Evolutionary conservation across 805 yeast genomes (phyloP).

Genomic region (Wickerhamomyces xylosicus): DNA sequence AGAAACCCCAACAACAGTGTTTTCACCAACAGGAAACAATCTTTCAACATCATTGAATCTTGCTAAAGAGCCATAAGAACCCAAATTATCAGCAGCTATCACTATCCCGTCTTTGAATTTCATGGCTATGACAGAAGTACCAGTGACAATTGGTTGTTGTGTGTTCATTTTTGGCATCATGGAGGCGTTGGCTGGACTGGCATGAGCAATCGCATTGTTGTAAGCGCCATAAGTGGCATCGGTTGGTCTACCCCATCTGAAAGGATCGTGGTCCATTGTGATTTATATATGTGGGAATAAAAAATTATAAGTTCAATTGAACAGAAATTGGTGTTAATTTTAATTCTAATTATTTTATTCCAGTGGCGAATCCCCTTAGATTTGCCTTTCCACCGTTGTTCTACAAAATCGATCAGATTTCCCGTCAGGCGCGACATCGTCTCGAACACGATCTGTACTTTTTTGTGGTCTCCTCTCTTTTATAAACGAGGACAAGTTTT

Average conservation of each 20-base stretch:
- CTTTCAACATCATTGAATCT: conserved; percentile 82
- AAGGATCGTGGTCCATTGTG: conserved; percentile 90
- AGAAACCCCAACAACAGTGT: conserved; percentile 84
- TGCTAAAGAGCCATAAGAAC: conserved; percentile 86
- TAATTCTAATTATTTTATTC: too few species aligned
- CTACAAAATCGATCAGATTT: too few species aligned
- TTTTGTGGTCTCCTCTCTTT: too few species aligned
- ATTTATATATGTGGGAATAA: neutral
- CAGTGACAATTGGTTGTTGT: conserved; percentile 91
- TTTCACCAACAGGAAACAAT: conserved; percentile 70
- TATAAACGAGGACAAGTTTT: too few species aligned
- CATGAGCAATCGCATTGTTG: conserved; percentile 64
- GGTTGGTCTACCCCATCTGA: conserved; percentile 91
- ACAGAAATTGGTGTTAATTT: neutral
- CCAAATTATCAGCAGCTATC: conserved; percentile 91
- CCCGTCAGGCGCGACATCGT: too few species aligned
- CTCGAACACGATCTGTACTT: too few species aligned
- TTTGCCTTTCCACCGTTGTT: too few species aligned
- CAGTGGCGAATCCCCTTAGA: neutral
- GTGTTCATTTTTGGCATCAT: conserved; percentile 78
- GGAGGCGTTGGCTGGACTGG: conserved; percentile 21
- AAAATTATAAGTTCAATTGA: neutral
- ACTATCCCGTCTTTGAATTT: conserved; percentile 86
- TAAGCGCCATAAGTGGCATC: conserved; percentile 75
- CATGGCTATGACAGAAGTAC: conserved; percentile 89